Percentiles rank a stretch among this genome's conserved stretches.
These are phyloP conservation scores for Citrus medica DNA, from an alignment of 345 rosid species.

Conservation along the genomic window DNA sequence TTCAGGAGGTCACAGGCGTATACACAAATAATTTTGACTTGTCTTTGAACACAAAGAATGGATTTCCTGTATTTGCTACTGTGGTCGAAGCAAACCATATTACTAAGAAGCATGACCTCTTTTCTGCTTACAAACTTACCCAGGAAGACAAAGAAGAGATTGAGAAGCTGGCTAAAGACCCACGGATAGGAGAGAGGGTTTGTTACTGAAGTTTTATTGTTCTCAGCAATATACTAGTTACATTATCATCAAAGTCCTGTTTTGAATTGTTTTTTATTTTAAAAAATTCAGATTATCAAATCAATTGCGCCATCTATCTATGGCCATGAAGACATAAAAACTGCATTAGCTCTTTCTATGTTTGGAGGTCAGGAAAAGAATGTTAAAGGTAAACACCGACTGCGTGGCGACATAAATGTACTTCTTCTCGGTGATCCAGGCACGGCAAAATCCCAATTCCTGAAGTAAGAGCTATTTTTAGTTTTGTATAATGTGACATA, in stretches of 20 bases:
- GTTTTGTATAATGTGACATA: not conserved
- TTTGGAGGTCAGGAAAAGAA: constrained; percentile 99
- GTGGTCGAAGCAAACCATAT: constrained; percentile 93
- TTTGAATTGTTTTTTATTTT: constrained; percentile 7
- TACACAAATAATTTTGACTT: constrained; percentile 94
- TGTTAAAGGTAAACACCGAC: constrained; percentile 84
- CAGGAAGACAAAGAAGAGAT: constrained; percentile 93
- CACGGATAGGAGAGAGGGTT: constrained; percentile 91
- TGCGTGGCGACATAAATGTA: constrained; percentile 92
- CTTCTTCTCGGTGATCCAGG: constrained; percentile 97
- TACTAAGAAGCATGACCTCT: constrained; percentile 93
- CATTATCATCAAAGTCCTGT: constrained; percentile 2
- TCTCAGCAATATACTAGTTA: not conserved
- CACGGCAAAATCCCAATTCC: constrained; percentile 96
- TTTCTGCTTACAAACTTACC: constrained; percentile 93
- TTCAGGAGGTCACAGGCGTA: constrained; percentile 92
- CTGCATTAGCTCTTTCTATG: constrained; percentile 92
- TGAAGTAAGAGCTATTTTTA: constrained; percentile 54
- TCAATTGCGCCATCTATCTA: constrained; percentile 97
- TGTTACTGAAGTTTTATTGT: constrained; percentile 16
- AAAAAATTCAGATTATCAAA: constrained; percentile 67
- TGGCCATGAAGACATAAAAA: constrained; percentile 98
- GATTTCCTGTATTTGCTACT: constrained; percentile 97
- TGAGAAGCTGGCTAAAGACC: constrained; percentile 83
- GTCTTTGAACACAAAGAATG: constrained; percentile 93